Evolutionary conservation across 306 rosid species (phyloP).

Genomic region (Vigna trinervia): DNA sequence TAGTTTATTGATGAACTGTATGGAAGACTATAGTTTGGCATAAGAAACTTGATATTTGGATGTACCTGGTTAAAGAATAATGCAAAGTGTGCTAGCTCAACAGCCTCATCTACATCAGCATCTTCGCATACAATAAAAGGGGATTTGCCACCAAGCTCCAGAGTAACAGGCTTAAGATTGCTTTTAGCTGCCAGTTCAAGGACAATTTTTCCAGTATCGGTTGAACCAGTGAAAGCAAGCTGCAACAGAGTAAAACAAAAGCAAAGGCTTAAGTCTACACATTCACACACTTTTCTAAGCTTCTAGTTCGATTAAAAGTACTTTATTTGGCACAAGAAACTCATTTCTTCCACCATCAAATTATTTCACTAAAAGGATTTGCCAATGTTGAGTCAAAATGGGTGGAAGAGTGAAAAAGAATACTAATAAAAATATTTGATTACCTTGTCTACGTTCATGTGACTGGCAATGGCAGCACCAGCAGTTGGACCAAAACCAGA

Average conservation of each 20-base stretch:
- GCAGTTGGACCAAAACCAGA: slow-evolving; percentile 90
- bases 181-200: slow-evolving; percentile 73
- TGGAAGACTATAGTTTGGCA: neutral
- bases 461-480: slow-evolving; percentile 82
- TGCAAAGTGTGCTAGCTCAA: slow-evolving; percentile 77
- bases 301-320: neutral
- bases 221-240: slow-evolving; percentile 90
- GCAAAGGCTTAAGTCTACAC: neutral
- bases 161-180: slow-evolving; percentile 76
- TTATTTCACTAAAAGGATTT: slow-evolving; percentile 8
- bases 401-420: neutral
- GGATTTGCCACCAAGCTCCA: slow-evolving; percentile 92
- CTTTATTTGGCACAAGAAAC: neutral
- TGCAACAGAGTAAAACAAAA: slow-evolving; percentile 45
- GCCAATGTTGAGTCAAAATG: neutral
- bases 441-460: slow-evolving; percentile 86
- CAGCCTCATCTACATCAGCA: slow-evolving; percentile 53
- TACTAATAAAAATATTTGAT: neutral
- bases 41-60: slow-evolving; percentile 8
- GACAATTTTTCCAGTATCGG: slow-evolving; percentile 66
- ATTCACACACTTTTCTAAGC: neutral
- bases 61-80: slow-evolving; percentile 78
- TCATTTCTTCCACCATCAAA: neutral
- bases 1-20: slow-evolving; percentile 19
- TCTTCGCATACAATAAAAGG: slow-evolving; percentile 74